Percentiles rank a stretch among this genome's conserved stretches.
phyloP scores from a whole-genome alignment of 768 basidiomycete species.

The Xerocomellus dryophilus region DNA sequence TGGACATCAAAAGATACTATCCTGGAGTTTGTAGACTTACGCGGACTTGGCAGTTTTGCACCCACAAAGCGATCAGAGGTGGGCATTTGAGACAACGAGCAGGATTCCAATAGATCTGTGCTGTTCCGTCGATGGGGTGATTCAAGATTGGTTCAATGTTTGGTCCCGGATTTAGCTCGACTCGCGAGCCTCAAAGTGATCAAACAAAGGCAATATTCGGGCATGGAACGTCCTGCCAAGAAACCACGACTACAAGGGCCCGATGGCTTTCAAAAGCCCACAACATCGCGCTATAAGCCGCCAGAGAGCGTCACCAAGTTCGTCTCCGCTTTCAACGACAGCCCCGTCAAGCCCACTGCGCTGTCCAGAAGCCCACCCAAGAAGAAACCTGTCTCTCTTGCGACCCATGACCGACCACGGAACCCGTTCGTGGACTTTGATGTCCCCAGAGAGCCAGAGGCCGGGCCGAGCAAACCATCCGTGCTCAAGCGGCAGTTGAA shows the following conservation, averaged over 20 bases:
- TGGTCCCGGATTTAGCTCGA: background rate
- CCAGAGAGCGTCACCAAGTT: slow-evolving; percentile 27
- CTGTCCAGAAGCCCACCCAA: background rate
- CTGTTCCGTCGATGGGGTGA: background rate
- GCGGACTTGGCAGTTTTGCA: slow-evolving; percentile 25
- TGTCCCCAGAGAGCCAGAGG: slow-evolving; percentile 1
- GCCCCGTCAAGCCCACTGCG: background rate
- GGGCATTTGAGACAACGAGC: slow-evolving; percentile 8
- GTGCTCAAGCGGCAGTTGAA: slow-evolving; percentile 5
- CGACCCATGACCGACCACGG: slow-evolving; percentile 14
- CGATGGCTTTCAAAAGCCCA: slow-evolving; percentile 30
- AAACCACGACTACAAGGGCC: slow-evolving; percentile 23
- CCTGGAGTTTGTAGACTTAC: slow-evolving; percentile 11
- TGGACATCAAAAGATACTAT: background rate
- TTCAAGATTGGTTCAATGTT: background rate
- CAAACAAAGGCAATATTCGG: background rate
- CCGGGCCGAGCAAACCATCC: slow-evolving; percentile 12
- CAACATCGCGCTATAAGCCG: slow-evolving; percentile 23
- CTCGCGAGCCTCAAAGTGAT: too few relatives aligned
- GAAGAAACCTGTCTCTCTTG: slow-evolving; percentile 4
- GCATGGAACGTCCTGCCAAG: slow-evolving; percentile 13
- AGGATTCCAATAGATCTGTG: background rate
- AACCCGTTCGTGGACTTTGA: slow-evolving; percentile 21
- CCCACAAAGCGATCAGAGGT: background rate
- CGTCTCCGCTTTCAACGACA: slow-evolving; percentile 26